phyloP scores from a whole-genome alignment of 805 yeast species.

The Sugiyamaella smithiae region DNA sequence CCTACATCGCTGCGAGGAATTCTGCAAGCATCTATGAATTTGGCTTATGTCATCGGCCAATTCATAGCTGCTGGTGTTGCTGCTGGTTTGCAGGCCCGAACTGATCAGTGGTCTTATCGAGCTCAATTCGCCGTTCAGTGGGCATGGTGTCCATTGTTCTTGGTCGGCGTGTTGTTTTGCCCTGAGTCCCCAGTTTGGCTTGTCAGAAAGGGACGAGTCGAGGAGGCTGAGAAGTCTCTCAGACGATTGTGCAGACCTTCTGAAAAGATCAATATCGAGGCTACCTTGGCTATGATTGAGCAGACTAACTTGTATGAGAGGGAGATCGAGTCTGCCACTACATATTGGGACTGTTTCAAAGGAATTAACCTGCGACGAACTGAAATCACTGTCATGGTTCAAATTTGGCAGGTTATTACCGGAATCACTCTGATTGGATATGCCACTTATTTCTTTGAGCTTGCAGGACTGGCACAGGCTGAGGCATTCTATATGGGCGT shows the following conservation, averaged over 20 bases:
- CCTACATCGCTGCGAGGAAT: conserved; percentile 49
- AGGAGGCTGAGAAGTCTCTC: conserved; percentile 49
- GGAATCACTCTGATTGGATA: conserved; percentile 24
- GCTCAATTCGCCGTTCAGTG: conserved; percentile 59
- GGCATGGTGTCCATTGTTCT: conserved; percentile 45
- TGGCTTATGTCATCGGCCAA: conserved; percentile 58
- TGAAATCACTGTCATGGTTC: conserved; percentile 38
- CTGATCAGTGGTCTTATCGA: conserved; percentile 42
- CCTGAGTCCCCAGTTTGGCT: conserved; percentile 58
- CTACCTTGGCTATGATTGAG: conserved; percentile 37
- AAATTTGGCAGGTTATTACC: conserved; percentile 17
- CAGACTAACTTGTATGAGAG: conserved; percentile 40
- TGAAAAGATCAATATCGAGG: conserved; percentile 19
- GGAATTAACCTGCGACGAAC: conserved; percentile 49
- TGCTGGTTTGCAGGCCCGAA: conserved; percentile 32
- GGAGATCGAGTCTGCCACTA: conserved; percentile 19
- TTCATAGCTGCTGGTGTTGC: conserved; percentile 51
- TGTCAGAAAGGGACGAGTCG: conserved; percentile 39
- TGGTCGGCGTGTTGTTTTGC: conserved; percentile 35
- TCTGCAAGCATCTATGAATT: conserved; percentile 35
- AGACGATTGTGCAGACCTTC: conserved; percentile 7
- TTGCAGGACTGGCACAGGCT: conserved; percentile 35
- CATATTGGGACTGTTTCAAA: conserved; percentile 43
- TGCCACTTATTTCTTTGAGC: conserved; percentile 46
- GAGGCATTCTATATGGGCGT: conserved; percentile 41